A percentile compares a stretch with the other conserved stretches of the same genome.
These are phyloP conservation scores for Podospora anserina DNA, from an alignment of 495 filamentous ascomycete species.

Conservation along the genomic window DNA sequence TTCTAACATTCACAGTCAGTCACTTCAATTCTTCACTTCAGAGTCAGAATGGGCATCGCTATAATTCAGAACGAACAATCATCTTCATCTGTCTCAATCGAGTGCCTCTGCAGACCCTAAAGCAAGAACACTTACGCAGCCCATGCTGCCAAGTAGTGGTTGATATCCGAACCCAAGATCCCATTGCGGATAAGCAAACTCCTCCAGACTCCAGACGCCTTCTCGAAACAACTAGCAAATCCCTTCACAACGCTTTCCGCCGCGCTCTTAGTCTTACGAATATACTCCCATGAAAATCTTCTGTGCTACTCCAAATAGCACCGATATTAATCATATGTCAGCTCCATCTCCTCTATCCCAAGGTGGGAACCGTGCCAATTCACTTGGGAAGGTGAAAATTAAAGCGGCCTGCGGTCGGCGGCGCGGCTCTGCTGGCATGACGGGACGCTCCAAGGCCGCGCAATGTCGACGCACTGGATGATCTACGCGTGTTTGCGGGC, in stretches of 20 bases:
- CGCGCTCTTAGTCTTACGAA: neutral
- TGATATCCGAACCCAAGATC: neutral
- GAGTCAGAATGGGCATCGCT: neutral
- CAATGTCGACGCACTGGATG: neutral
- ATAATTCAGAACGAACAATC: neutral
- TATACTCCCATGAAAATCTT: neutral
- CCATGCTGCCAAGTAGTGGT: neutral
- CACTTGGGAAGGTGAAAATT: neutral
- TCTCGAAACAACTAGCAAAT: neutral
- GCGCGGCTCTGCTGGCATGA: constrained; percentile 4
- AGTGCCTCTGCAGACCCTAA: neutral
- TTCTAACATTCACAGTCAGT: too few species aligned
- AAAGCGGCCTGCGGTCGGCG: neutral
- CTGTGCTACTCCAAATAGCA: neutral
- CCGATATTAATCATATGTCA: neutral
- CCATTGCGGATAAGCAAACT: neutral
- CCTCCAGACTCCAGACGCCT: neutral
- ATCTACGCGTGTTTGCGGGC: too few species aligned
- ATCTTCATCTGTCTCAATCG: neutral
- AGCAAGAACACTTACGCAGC: neutral
- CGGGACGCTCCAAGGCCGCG: constrained; percentile 21
- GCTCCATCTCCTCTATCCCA: neutral
- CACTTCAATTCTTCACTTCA: neutral
- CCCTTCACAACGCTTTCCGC: neutral
- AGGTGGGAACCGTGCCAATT: neutral